These are phyloP conservation scores for Neofusicoccum umdonicola DNA, from an alignment of 2,329 filamentous ascomycete genomes.

Conservation along the genomic window DNA sequence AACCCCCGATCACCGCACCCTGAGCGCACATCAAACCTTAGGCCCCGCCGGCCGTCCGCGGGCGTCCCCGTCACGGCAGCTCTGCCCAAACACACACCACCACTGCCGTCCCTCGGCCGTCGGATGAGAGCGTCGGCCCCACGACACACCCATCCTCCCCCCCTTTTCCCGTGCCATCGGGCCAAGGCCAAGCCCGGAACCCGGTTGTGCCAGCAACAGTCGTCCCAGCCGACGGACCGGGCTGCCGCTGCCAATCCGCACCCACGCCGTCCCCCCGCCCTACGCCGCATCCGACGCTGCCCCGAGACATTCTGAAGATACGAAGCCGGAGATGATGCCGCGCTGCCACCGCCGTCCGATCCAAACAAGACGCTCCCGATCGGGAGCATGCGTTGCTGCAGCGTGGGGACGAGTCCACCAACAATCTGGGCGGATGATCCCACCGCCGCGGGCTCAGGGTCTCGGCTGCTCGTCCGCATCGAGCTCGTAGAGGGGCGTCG, in stretches of 20 bases:
- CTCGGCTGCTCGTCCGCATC: neutral
- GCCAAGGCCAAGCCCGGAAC: no score
- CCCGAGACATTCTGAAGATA: constrained; percentile 5
- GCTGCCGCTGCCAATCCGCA: neutral
- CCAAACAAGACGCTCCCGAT: neutral
- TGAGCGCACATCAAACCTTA: neutral
- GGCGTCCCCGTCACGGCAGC: neutral
- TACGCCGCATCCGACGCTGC: neutral
- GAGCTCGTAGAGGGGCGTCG: neutral
- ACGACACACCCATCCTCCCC: no score
- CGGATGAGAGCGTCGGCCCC: no score
- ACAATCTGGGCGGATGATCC: neutral
- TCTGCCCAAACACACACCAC: neutral
- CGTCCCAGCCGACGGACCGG: neutral
- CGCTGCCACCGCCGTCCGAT: neutral
- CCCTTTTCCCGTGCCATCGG: no score
- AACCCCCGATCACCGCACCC: neutral
- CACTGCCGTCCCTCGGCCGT: no score
- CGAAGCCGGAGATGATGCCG: neutral
- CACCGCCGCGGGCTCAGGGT: no score
- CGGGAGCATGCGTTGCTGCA: no score
- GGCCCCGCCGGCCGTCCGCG: neutral
- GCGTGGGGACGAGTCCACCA: neutral
- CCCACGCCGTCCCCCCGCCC: neutral
- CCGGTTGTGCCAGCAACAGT: no score